phyloP scores from a whole-genome alignment of 768 basidiomycete genomes.

The Phylloporus arenicola region DNA sequence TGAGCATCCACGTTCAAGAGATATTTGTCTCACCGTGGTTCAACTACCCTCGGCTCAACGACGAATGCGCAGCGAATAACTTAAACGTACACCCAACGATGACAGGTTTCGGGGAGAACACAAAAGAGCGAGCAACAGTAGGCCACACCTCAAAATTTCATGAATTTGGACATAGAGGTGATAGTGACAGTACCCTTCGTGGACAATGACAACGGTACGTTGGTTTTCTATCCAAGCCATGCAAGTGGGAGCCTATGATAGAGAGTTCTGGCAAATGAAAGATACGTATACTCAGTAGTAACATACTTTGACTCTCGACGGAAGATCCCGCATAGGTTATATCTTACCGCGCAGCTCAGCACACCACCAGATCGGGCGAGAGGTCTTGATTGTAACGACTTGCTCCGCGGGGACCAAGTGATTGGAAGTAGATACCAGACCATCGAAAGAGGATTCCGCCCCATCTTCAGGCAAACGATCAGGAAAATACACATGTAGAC shows the following conservation, averaged over 20 bases:
- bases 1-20: too few relatives aligned
- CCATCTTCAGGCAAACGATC: conserved; percentile 38
- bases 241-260: neutral
- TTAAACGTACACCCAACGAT: too few relatives aligned
- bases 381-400: conserved; percentile 68
- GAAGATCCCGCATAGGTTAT: neutral
- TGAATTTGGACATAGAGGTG: too few relatives aligned
- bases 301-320: neutral
- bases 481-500: conserved; percentile 2
- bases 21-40: too few relatives aligned
- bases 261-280: neutral
- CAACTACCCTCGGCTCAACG: too few relatives aligned
- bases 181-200: too few relatives aligned
- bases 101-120: too few relatives aligned
- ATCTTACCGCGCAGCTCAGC: conserved; percentile 49
- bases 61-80: too few relatives aligned
- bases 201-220: too few relatives aligned
- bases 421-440: conserved; percentile 89
- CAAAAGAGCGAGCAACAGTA: too few relatives aligned
- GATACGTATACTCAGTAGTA: neutral
- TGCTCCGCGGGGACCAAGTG: conserved; percentile 68
- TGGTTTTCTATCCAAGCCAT: too few relatives aligned
- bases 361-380: conserved; percentile 87
- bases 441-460: conserved; percentile 71
- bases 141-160: too few relatives aligned